Base-by-base conservation (phyloP, 2,329 filamentous ascomycete species). In the Cephalotrichum gorgonifer region DNA sequence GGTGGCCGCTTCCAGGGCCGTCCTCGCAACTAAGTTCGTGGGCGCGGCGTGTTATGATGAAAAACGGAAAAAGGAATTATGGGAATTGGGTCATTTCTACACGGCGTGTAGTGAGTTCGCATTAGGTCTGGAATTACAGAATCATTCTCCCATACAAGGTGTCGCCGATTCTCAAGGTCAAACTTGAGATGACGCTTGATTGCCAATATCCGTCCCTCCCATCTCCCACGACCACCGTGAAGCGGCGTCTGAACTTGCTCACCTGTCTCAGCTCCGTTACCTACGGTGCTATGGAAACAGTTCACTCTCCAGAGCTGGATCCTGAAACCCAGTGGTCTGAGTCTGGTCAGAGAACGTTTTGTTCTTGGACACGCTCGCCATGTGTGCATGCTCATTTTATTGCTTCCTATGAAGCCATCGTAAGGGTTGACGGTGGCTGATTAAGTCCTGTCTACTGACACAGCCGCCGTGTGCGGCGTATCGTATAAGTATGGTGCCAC, bases 161-260 rank as follows among this genome's bases (percentile, higher is more conserved):
- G 88, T 95, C 88, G 88, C 88, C 69, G 85, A 91, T 75, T 88
- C 83, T 80, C 70, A 15, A 62, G 64, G 64, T 62, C 33, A 58
- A 50, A 62, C 61, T 67, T 67, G 62, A 73, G 83, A 87, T 78
- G 81, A 93, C 65, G 88, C 88, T 95, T 88, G 88, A 95, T 89
- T 81, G 88, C 88, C 88, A 95, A 76, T 70, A 67, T 58, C 57
- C 52, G 4, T 38, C 28, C 28, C 52, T 51, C 52, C 52, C 49
- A 51, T 28, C 17, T 20, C 41, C 12, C 6, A n/a, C 41, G 25
- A 6, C 22, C 4, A 11, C 22, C 20, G 39, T 42, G 39, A 43
- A 17, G 25, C 25, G 5, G 26, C 25, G 33, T 38, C n/a, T 38
- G 33, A 20, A n/a, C 33, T 3, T 38, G n/a, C 33, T 38, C 11